Conservation (phyloP, 139 green algal genomes). For the Chlorella sp. region DNA sequence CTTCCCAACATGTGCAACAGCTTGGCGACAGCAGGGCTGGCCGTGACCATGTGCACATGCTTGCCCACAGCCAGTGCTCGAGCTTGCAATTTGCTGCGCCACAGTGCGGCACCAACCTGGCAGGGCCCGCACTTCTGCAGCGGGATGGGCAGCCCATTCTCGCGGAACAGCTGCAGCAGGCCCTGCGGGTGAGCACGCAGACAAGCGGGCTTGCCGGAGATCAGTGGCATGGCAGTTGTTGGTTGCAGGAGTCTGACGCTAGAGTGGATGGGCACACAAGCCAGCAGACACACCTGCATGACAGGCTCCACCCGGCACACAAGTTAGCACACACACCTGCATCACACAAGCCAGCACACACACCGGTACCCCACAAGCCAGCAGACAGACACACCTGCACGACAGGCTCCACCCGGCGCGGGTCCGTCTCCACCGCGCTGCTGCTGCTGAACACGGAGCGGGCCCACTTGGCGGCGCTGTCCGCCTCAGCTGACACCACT, state of each 20-base stretch:
- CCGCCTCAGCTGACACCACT: slow-evolving; percentile 8
- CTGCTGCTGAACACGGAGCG: slow-evolving; percentile 5
- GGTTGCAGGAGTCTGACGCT: background rate
- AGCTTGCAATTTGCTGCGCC: too few relatives aligned
- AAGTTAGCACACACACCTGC: background rate
- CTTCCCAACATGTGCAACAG: too few relatives aligned
- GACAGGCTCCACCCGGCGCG: slow-evolving; percentile 24
- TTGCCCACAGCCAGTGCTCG: too few relatives aligned
- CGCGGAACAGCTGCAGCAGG: slow-evolving; percentile 27
- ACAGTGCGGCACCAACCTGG: background rate
- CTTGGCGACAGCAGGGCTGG: too few relatives aligned
- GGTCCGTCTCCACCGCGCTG: slow-evolving; percentile 31
- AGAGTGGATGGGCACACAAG: background rate
- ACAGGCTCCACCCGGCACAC: slow-evolving; percentile 20
- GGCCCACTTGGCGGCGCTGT: slow-evolving; percentile 6
- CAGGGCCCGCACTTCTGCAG: slow-evolving; percentile 32
- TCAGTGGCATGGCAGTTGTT: too few relatives aligned
- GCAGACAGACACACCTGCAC: slow-evolving; percentile 28
- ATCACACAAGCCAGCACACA: background rate
- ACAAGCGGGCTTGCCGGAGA: too few relatives aligned
- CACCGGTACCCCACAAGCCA: too few relatives aligned
- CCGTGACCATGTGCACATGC: too few relatives aligned
- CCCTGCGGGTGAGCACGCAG: background rate
- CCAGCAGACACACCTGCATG: slow-evolving; percentile 13
- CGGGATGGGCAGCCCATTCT: slow-evolving; percentile 30